Percentiles rank a stretch among this genome's conserved stretches.
phyloP scores from a whole-genome alignment of 2,329 filamentous ascomycete genomes.

The Alternaria burnsii region DNA sequence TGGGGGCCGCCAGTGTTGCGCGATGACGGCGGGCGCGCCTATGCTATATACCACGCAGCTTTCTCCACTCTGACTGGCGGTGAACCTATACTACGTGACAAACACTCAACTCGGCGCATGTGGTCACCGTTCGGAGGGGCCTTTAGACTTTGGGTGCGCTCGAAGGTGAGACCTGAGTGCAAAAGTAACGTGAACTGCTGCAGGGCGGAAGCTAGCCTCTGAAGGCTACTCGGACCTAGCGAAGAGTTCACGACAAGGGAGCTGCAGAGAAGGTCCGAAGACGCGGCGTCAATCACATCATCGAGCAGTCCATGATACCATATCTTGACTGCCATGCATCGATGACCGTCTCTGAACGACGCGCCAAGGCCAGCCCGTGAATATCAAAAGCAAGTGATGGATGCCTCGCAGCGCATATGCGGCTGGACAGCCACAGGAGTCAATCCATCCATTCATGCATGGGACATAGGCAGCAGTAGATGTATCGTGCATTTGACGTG shows the following conservation, averaged over 20 bases:
- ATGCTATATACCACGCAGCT: constrained; percentile 27
- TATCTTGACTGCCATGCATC: neutral
- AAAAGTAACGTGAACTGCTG: constrained; percentile 6
- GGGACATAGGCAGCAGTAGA: constrained; percentile 1
- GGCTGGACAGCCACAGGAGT: constrained; percentile 1
- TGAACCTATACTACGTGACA: constrained; percentile 23
- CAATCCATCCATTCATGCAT: neutral
- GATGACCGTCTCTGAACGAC: neutral
- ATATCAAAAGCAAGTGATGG: constrained; percentile 9
- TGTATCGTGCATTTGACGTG: neutral
- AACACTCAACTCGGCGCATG: constrained; percentile 17
- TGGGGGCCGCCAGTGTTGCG: neutral
- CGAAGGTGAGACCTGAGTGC: neutral
- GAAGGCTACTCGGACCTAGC: neutral
- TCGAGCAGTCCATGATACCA: neutral
- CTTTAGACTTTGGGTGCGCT: neutral
- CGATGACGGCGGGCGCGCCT: neutral
- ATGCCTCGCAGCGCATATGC: constrained; percentile 14
- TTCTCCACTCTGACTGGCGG: constrained; percentile 36
- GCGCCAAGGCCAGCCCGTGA: constrained; percentile 5
- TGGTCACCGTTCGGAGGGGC: constrained; percentile 27
- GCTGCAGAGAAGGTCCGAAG: constrained; percentile 5
- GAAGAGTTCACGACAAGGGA: constrained; percentile 7
- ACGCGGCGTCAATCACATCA: constrained; percentile 4
- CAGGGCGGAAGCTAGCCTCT: constrained; percentile 5